phyloP scores from a whole-genome alignment of 805 yeast species.

The Saccharomycopsis capsularis region DNA sequence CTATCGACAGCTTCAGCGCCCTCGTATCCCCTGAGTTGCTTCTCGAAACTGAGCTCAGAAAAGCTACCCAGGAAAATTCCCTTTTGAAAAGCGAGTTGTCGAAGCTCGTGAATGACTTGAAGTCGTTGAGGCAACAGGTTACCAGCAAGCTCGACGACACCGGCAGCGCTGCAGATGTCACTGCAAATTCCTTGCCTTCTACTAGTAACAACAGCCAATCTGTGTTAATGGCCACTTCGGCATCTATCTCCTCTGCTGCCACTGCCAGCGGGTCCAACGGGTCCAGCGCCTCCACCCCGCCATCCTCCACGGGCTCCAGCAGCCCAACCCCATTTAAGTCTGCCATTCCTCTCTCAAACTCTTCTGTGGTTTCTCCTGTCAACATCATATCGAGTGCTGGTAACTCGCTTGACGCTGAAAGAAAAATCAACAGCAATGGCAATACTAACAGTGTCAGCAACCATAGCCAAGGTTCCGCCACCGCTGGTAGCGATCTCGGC shows the following conservation, averaged over 20 bases:
- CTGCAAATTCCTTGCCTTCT: background rate
- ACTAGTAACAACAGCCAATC: background rate
- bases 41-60: constrained; percentile 33
- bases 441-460: background rate
- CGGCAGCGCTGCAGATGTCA: background rate
- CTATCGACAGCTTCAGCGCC: too few species aligned
- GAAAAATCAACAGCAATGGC: background rate
- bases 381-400: background rate
- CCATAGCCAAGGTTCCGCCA: background rate
- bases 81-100: constrained; percentile 38
- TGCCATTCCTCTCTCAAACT: background rate
- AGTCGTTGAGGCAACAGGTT: constrained; percentile 28
- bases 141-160: background rate
- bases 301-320: background rate
- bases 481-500: background rate
- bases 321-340: background rate
- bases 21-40: too few species aligned
- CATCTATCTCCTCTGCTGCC: background rate
- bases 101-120: constrained; percentile 38
- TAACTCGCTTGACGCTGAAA: background rate
- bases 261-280: background rate
- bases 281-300: background rate
- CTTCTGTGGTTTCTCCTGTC: too few species aligned
- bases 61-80: constrained; percentile 40
- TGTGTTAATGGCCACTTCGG: background rate